Conservation (phyloP, 1,139 yeast species). For the Arxiozyma telluris region DNA sequence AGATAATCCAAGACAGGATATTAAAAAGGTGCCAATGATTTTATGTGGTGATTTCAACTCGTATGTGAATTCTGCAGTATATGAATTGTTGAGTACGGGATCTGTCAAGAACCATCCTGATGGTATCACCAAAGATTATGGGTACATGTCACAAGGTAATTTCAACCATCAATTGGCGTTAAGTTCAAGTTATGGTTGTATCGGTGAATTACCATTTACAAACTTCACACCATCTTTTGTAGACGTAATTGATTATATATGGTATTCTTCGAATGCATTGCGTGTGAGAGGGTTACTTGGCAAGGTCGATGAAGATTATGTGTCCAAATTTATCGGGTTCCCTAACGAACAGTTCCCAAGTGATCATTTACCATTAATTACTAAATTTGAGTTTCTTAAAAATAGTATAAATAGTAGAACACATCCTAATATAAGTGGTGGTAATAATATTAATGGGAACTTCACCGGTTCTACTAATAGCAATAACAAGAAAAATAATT, state of each 20-base stretch:
- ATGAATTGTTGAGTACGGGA: constrained; percentile 79
- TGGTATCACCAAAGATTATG: constrained; percentile 80
- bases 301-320: constrained; percentile 69
- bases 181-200: constrained; percentile 73
- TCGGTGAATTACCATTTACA: constrained; percentile 90
- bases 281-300: constrained; percentile 84
- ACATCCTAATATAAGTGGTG: background rate
- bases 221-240: constrained; percentile 91
- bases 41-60: constrained; percentile 97
- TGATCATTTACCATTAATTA: constrained; percentile 80
- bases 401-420: constrained; percentile 19
- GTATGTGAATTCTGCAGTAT: constrained; percentile 78
- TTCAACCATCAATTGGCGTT: constrained; percentile 72
- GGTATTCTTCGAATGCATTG: constrained; percentile 77
- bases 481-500: background rate
- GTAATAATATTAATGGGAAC: background rate
- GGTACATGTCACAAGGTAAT: constrained; percentile 84
- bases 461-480: background rate
- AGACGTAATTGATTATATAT: constrained; percentile 87
- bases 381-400: constrained; percentile 67
- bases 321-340: constrained; percentile 73
- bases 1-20: constrained; percentile 36
- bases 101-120: constrained; percentile 66
- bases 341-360: constrained; percentile 94
- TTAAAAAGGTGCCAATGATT: constrained; percentile 61